A percentile compares a stretch with the other conserved stretches of the same genome.
phyloP scores from a whole-genome alignment of 495 filamentous ascomycete species.

The Lineolata rhizophorae region DNA sequence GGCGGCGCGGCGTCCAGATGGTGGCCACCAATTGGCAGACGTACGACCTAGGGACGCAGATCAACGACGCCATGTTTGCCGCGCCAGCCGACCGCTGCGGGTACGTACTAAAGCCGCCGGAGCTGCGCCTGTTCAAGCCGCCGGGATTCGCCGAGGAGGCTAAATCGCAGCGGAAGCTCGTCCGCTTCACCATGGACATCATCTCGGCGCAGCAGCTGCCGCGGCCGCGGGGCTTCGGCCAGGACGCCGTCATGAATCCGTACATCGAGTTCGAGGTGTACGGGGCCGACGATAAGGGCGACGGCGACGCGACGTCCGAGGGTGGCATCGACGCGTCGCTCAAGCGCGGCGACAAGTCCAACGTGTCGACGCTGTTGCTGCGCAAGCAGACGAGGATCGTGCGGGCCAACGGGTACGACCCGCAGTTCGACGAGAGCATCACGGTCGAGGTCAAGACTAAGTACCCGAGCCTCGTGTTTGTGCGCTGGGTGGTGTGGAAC shows the following conservation, averaged over 20 bases:
- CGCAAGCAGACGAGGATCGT: constrained; percentile 58
- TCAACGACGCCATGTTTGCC: constrained; percentile 98
- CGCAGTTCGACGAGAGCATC: constrained; percentile 56
- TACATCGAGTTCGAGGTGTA: constrained; percentile 92
- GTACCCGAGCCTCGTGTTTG: constrained; percentile 80
- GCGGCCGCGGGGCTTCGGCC: constrained; percentile 44
- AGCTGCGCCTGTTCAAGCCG: constrained; percentile 40
- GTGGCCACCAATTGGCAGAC: constrained; percentile 96
- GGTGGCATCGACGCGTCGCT: constrained; percentile 50
- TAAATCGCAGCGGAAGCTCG: constrained; percentile 37
- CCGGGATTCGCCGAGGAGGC: constrained; percentile 15
- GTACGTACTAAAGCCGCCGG: constrained; percentile 81
- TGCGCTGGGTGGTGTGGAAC: constrained; percentile 79
- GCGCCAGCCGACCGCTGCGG: constrained; percentile 69
- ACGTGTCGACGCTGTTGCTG: no score
- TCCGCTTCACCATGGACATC: constrained; percentile 67
- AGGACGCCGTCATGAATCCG: constrained; percentile 61
- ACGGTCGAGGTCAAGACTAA: constrained; percentile 65
- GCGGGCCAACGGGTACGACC: constrained; percentile 78
- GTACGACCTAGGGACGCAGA: constrained; percentile 79
- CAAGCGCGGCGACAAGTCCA: constrained; percentile 20
- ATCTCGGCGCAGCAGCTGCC: constrained; percentile 91
- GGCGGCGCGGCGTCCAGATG: constrained; percentile 93
- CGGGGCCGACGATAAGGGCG: constrained; percentile 72
- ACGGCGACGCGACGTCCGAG: constrained; percentile 35